These are phyloP conservation scores for Hypoxylon sp. DNA, from an alignment of 2,329 filamentous ascomycete species.

Conservation along the genomic window DNA sequence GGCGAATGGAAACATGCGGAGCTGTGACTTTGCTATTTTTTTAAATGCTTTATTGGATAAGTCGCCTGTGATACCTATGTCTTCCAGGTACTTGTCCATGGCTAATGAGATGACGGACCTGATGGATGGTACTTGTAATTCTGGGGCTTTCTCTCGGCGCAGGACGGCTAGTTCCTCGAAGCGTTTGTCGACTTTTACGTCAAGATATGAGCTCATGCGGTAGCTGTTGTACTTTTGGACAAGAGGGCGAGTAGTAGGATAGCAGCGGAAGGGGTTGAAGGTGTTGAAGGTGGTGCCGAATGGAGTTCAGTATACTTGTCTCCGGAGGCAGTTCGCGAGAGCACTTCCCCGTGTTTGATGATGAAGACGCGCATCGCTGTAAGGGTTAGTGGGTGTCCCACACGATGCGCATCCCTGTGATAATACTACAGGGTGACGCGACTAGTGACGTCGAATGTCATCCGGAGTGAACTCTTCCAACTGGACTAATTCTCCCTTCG, in stretches of 20 bases:
- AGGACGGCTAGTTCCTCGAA: constrained; percentile 32
- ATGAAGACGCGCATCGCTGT: constrained; percentile 41
- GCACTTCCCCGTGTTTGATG: constrained; percentile 41
- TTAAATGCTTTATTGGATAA: constrained; percentile 30
- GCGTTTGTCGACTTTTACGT: constrained; percentile 40
- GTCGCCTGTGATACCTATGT: constrained; percentile 18
- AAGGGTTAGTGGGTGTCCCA: neutral
- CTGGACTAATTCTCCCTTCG: constrained; percentile 34
- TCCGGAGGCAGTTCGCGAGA: constrained; percentile 23
- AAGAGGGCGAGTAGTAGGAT: constrained; percentile 22
- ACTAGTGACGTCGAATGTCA: constrained; percentile 45
- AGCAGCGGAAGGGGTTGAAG: neutral
- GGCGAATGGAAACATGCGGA: constrained; percentile 60
- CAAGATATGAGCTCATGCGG: constrained; percentile 39
- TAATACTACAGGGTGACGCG: constrained; percentile 38
- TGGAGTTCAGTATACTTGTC: neutral
- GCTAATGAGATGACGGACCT: constrained; percentile 39
- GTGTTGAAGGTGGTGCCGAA: constrained; percentile 25
- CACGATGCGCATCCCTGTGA: neutral
- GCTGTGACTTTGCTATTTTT: constrained; percentile 33
- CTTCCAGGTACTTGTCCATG: constrained; percentile 39
- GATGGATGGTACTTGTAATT: constrained; percentile 7
- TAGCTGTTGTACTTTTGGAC: constrained; percentile 41
- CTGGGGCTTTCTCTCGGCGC: constrained; percentile 5
- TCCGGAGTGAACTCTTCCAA: constrained; percentile 44